phyloP scores from a whole-genome alignment of 805 yeast genomes.

The Metschnikowia similis region DNA sequence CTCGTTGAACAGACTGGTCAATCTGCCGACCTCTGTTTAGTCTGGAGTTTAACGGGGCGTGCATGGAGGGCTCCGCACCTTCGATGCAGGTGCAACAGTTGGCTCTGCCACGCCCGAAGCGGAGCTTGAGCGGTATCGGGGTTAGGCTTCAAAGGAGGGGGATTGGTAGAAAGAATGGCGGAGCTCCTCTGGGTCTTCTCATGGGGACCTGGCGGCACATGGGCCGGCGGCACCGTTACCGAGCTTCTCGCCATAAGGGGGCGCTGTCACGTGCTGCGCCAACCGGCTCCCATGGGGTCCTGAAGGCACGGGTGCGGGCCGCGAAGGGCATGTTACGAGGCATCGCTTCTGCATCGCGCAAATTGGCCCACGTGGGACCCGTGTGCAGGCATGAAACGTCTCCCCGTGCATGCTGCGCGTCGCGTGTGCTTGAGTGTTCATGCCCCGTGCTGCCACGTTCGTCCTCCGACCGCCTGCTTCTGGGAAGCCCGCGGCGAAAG shows the following conservation, averaged over 20 bases:
- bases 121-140: too few species aligned
- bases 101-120: neutral
- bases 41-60: neutral
- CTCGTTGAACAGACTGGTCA: neutral
- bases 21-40: neutral
- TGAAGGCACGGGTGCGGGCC: neutral
- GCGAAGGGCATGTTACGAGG: neutral
- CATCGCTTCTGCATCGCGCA: neutral
- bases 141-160: too few species aligned
- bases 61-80: neutral
- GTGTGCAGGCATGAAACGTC: neutral
- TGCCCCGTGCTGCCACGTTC: too few species aligned
- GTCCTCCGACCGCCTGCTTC: too few species aligned
- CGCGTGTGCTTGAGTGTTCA: too few species aligned
- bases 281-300: neutral
- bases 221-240: neutral
- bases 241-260: neutral
- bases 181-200: too few species aligned
- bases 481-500: too few species aligned
- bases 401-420: neutral
- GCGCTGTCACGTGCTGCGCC: neutral
- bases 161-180: too few species aligned
- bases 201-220: too few species aligned
- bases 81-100: neutral
- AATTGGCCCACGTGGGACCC: conserved; percentile 3